Base-by-base conservation (phyloP, 805 yeast genomes). In the Saturnispora zaruensis region DNA sequence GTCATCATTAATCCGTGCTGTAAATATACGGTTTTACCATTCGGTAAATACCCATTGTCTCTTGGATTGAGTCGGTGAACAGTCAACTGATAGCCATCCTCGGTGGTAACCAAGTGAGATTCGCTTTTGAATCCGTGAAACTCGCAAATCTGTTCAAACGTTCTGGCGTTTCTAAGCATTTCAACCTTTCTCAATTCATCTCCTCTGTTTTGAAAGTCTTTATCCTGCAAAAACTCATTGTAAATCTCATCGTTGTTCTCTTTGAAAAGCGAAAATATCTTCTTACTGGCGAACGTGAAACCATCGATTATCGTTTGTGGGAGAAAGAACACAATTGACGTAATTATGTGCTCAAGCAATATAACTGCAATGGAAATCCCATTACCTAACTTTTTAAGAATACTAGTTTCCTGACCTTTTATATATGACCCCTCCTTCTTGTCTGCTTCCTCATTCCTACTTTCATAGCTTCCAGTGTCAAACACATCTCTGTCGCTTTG, bases 1-100 rank as follows among this genome's bases (percentile, higher is more conserved):
- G 82, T 82, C 93, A 89, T 90, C 53, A 91, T 71, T 46, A 91
- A 70, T 0, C 98, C 98, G 61, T 91, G 98, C 63, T 91, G 98
- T 48, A 91, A 74, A 62, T 86, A 91, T 0, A 86, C 85, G 1
- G 84, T 82, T 48, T 77, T 73, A 2, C 67, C 67, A 54, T 65
- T 65, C 13, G 70, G 59, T 44, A 49, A 51, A 45, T 56, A 56
- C 3, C 69, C 71, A 37, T 65, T 58, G 5, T 46, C 53, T 42
- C 51, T 59, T 6, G 78, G 77, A 11, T 61, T 60, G 2, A 87
- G 72, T 44, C 96, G 70, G 60, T 90, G 96, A 2, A 88, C 56
- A 0, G 89, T 84, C 25, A 90, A 69, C 20, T 87, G 60, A 60
- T 87, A 90, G 32, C 83, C 84, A 62, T 90, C 97, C 41, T 72